These are phyloP conservation scores for Pythium periplocum DNA, from an alignment of 352 stramenopile species.

Conservation along the genomic window DNA sequence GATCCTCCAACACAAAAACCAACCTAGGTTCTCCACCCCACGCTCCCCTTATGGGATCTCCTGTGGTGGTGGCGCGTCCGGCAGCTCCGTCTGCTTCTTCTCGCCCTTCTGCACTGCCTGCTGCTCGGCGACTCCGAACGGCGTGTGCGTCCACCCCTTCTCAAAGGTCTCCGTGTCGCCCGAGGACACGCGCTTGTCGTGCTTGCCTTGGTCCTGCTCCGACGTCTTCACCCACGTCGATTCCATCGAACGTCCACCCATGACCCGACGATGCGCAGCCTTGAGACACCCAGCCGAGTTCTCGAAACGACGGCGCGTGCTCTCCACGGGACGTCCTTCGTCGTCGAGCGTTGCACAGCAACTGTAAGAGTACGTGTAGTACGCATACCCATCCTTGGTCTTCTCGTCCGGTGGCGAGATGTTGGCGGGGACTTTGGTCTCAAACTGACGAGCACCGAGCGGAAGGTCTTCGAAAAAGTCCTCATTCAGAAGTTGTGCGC, in stretches of 20 bases:
- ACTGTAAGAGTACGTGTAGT: conserved; percentile 64
- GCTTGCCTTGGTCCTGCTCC: conserved; percentile 32
- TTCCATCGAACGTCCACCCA: conserved; percentile 33
- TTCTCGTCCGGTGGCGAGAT: conserved; percentile 25
- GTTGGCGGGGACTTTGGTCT: conserved; percentile 31
- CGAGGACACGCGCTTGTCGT: conserved; percentile 29
- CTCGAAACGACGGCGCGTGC: conserved; percentile 59
- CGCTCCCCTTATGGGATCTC: conserved; percentile 38
- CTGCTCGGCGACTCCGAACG: conserved; percentile 52
- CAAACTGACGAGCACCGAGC: conserved; percentile 36
- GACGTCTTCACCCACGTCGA: conserved; percentile 46
- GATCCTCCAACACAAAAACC: background rate
- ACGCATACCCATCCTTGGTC: conserved; percentile 43
- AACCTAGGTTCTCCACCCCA: too few relatives aligned
- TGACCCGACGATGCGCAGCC: conserved; percentile 48
- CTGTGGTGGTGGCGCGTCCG: conserved; percentile 31
- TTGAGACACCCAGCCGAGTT: conserved; percentile 57
- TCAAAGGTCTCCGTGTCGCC: conserved; percentile 45
- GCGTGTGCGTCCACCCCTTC: conserved; percentile 40
- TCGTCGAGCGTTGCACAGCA: conserved; percentile 52
- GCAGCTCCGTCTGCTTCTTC: conserved; percentile 37
- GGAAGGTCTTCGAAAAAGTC: conserved; percentile 56
- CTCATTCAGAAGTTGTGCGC: conserved; percentile 16
- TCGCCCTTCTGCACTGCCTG: conserved; percentile 28
- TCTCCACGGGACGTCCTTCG: conserved; percentile 35